These are phyloP conservation scores for Blakeslea trispora DNA, from an alignment of 371 early-diverging fungal genomes.

Conservation along the genomic window DNA sequence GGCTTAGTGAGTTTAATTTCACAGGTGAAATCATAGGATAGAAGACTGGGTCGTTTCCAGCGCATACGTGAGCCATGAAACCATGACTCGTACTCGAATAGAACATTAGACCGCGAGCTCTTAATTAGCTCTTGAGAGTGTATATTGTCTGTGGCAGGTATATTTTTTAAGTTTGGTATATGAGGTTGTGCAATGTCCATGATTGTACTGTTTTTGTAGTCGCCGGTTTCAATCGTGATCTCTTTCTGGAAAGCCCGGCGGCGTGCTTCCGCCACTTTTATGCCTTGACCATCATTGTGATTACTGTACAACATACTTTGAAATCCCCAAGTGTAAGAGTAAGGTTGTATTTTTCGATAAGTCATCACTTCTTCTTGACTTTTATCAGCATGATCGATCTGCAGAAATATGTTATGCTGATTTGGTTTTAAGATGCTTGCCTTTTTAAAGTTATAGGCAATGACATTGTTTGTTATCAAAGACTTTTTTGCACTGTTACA, in stretches of 20 bases:
- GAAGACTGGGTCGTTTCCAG: slow-evolving; percentile 43
- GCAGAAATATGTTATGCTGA: slow-evolving; percentile 34
- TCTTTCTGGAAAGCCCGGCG: slow-evolving; percentile 42
- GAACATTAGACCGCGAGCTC: slow-evolving; percentile 31
- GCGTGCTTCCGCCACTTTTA: slow-evolving; percentile 39
- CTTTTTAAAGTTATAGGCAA: slow-evolving; percentile 34
- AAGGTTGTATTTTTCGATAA: slow-evolving; percentile 41
- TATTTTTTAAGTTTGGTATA: slow-evolving; percentile 4
- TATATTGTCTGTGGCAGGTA: slow-evolving; percentile 8
- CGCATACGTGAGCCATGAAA: slow-evolving; percentile 36
- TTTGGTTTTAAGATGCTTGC: slow-evolving; percentile 32
- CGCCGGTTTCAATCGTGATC: slow-evolving; percentile 34
- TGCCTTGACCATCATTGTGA: slow-evolving; percentile 7
- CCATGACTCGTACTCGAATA: slow-evolving; percentile 42
- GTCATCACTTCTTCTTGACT: slow-evolving; percentile 30
- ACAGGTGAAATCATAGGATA: slow-evolving; percentile 46
- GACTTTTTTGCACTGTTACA: slow-evolving; percentile 3
- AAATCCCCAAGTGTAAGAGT: slow-evolving; percentile 44
- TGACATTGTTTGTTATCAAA: slow-evolving; percentile 18
- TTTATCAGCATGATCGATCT: slow-evolving; percentile 10
- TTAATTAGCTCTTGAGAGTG: slow-evolving; percentile 31
- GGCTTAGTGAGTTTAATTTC: slow-evolving; percentile 29
- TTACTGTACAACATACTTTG: slow-evolving; percentile 39
- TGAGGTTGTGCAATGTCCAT: slow-evolving; percentile 9
- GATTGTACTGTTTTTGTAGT: slow-evolving; percentile 14